Base-by-base conservation (phyloP, 2,329 filamentous ascomycete genomes). In the Ophiocordyceps polyrhachis-furcata region DNA sequence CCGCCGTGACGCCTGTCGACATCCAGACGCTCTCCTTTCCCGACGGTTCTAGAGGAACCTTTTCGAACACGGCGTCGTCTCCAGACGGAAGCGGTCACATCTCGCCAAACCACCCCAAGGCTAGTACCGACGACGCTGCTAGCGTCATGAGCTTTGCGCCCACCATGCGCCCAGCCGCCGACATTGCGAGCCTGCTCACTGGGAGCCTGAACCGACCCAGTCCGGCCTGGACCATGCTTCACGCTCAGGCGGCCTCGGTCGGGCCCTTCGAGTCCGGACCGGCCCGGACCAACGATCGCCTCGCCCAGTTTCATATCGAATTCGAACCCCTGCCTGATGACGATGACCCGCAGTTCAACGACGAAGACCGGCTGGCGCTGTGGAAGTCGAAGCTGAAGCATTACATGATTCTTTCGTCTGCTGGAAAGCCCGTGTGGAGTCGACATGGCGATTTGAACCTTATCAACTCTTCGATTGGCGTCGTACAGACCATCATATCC, bases 371-470 rank as follows among this genome's bases (percentile, higher is more conserved):
- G 23, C 68, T 94, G 38, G 65, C 68, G 15, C 70, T 79, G 50
- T 98, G 88, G 88, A 91, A 87, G 58, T 76, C 82, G 35, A 96
- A 96, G 65, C 71, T 88, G 49, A 98, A 98, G 62, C 91, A 98
- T 62, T 98, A 94, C 61, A 77, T 98, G 63, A 93, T 98, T 54
- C 68, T 98, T 1, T 96, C 91, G 2, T 89, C 87, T 14, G 89
- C 93, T 11, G 91, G 91, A 19, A 98, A 98, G 60, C 93, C 91
- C 12, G 93, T 98, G 43, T 98, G 89, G 70, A 96, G 87, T 56
- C 76, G 93, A 43, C 89, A 98, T 58, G 91, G 93, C 38, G 86
- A 95, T 53, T 73, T 93, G 51, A 79, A 81, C 45, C 68, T 96
- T 40, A 86, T 96, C 57, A 94, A 93, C 54, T 83, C 83, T 43